A percentile compares a stretch with the other conserved stretches of the same genome.
phyloP scores from a whole-genome alignment of 1,139 yeast genomes.

The Lizanozyma gosingica region DNA sequence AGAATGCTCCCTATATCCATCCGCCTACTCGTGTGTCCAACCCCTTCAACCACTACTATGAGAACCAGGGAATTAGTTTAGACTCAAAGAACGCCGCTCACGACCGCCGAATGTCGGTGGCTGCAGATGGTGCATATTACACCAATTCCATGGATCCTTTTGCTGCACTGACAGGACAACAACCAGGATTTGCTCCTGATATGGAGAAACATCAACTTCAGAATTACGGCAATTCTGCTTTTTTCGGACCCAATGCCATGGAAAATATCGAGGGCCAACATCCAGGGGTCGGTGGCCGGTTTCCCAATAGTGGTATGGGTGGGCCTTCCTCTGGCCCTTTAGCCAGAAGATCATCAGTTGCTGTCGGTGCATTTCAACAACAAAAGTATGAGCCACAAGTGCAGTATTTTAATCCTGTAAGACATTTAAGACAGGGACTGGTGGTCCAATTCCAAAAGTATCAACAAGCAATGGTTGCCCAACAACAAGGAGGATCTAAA shows the following conservation, averaged over 20 bases:
- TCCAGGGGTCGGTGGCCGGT: background rate
- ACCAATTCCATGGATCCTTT: conserved; percentile 1
- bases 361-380: background rate
- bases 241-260: background rate
- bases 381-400: background rate
- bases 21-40: conserved; percentile 43
- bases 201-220: background rate
- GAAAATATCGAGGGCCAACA: background rate
- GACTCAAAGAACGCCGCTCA: conserved; percentile 7
- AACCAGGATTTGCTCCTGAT: background rate
- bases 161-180: too few relatives aligned
- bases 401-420: background rate
- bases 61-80: conserved; percentile 26
- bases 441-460: background rate
- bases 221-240: background rate
- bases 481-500: background rate
- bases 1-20: conserved; percentile 25
- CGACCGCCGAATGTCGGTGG: conserved; percentile 38
- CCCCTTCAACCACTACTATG: conserved; percentile 39
- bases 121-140: conserved; percentile 22
- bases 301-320: background rate
- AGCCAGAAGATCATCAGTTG: conserved; percentile 1
- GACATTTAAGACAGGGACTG: background rate
- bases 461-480: background rate
- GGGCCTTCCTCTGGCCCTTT: background rate